Percentiles rank a stretch among this genome's conserved stretches.
Conservation (phyloP, 164 flowering plant species). For the Saururus chinensis region DNA sequence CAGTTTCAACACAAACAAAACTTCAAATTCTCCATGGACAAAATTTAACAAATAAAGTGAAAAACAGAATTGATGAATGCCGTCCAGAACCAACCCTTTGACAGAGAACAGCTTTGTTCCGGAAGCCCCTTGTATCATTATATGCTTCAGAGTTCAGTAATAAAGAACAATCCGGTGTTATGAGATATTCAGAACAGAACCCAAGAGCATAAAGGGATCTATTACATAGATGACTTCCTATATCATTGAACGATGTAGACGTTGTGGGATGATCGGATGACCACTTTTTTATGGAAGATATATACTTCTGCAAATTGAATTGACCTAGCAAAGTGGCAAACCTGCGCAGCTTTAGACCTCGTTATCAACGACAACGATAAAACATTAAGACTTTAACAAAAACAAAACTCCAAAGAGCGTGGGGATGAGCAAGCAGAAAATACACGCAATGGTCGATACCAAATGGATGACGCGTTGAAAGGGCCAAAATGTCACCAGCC, state of each 20-base stretch:
- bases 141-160: conserved; percentile 46
- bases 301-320: conserved; percentile 62
- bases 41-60: neutral
- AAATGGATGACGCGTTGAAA: no score
- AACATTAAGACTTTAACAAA: neutral
- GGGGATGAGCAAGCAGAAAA: neutral
- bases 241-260: conserved; percentile 28
- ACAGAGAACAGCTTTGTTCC: conserved; percentile 56
- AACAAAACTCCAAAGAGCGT: neutral
- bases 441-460: no score
- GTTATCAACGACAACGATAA: neutral
- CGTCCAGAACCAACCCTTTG: conserved; percentile 45
- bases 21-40: neutral
- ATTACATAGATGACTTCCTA: conserved; percentile 33
- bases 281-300: conserved; percentile 32
- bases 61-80: neutral
- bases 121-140: conserved; percentile 22
- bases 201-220: conserved; percentile 60
- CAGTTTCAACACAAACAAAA: neutral
- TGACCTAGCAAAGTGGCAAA: conserved; percentile 57
- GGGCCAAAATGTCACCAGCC: no score
- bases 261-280: conserved; percentile 5
- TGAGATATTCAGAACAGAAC: conserved; percentile 45
- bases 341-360: conserved; percentile 41
- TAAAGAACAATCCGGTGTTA: conserved; percentile 48